These are phyloP conservation scores for Cucumis cinereus DNA, from an alignment of 306 rosid genomes.

Conservation along the genomic window DNA sequence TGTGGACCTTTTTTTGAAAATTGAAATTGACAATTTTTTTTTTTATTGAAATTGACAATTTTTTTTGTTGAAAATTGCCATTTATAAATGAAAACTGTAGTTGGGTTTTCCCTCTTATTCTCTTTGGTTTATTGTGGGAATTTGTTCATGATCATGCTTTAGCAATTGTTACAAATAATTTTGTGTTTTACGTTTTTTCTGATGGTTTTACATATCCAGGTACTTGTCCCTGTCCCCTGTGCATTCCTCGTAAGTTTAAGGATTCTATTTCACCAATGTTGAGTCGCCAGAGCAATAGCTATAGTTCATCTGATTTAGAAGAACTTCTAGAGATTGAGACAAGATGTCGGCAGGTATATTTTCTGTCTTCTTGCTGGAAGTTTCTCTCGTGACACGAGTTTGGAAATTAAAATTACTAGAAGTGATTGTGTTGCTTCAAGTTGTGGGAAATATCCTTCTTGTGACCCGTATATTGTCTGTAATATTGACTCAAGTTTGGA, in stretches of 20 bases:
- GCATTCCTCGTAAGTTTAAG: neutral
- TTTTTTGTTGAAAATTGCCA: neutral
- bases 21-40: neutral
- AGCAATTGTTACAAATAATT: neutral
- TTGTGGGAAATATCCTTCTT: neutral
- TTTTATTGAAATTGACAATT: neutral
- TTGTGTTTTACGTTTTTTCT: neutral
- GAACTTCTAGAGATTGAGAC: constrained; percentile 44
- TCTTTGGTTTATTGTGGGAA: neutral
- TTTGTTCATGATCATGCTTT: neutral
- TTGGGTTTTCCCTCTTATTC: neutral
- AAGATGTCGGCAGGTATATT: constrained; percentile 49
- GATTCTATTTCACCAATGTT: constrained; percentile 30
- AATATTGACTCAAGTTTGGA: neutral
- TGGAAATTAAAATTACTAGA: neutral
- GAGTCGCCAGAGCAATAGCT: constrained; percentile 20
- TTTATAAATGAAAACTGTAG: neutral
- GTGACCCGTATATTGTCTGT: neutral
- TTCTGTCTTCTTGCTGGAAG: neutral
- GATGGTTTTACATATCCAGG: constrained; percentile 3
- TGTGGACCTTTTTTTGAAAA: neutral
- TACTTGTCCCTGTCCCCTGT: neutral
- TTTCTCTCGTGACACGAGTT: neutral
- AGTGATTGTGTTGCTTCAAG: neutral
- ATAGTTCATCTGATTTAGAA: constrained; percentile 21